Evolutionary conservation across 2,329 filamentous ascomycete genomes (phyloP).

Genomic region (Trichoderma citrinoviride): DNA sequence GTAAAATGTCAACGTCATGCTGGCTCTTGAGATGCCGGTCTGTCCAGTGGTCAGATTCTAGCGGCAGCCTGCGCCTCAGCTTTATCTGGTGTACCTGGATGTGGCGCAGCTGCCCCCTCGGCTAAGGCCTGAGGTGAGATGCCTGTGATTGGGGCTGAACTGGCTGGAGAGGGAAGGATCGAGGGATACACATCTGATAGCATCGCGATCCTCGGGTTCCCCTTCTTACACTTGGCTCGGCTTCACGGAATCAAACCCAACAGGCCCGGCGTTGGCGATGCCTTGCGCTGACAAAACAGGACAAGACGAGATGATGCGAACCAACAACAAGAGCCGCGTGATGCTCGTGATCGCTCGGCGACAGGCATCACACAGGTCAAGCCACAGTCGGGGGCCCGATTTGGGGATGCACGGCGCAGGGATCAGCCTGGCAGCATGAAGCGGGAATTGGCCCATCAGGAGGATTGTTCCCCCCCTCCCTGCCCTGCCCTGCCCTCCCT

Average conservation of each 20-base stretch:
- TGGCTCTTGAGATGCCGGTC: background rate
- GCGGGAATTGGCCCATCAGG: conserved; percentile 11
- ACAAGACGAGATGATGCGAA: no score
- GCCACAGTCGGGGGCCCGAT: conserved; percentile 16
- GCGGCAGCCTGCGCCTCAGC: conserved; percentile 20
- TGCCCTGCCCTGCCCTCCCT: no score
- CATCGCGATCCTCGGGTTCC: no score
- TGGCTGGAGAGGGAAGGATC: no score
- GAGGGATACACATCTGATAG: no score
- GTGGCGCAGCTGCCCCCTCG: conserved; percentile 18
- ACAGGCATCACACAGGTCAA: background rate
- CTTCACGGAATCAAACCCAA: no score
- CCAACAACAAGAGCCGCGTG: no score
- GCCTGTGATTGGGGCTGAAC: background rate
- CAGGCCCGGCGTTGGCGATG: no score
- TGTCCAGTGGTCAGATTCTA: conserved; percentile 12
- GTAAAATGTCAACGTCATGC: background rate
- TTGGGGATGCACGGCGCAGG: conserved; percentile 14
- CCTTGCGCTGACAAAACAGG: no score
- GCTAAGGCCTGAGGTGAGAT: background rate
- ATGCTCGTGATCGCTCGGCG: no score
- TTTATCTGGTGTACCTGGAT: conserved; percentile 19
- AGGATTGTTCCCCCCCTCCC: conserved; percentile 10
- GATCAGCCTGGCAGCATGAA: conserved; percentile 15
- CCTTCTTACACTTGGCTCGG: no score